Evolutionary conservation across 2,329 filamentous ascomycete genomes (phyloP).

Genomic region (Colletotrichum tropicale): DNA sequence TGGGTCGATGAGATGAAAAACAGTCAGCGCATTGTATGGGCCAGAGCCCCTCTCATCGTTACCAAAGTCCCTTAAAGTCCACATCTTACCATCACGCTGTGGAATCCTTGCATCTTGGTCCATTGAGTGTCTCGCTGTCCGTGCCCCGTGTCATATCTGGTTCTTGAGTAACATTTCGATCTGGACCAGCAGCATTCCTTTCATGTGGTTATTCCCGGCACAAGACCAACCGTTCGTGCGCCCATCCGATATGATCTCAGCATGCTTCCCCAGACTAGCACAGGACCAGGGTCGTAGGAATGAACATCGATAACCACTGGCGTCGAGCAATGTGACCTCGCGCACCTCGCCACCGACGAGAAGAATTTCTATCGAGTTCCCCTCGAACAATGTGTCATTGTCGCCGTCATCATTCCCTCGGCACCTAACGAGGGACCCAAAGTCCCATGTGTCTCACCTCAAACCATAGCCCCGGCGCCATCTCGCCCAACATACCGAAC

Average conservation of each 20-base stretch:
- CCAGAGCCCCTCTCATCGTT: not conserved
- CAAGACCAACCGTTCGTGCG: not conserved
- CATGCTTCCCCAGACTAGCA: not conserved
- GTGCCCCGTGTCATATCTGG: not conserved
- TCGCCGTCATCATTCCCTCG: not conserved
- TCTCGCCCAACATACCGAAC: not conserved
- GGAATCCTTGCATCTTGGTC: not conserved
- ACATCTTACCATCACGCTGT: not conserved
- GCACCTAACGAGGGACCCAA: not conserved
- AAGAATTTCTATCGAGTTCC: not conserved
- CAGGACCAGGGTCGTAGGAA: not conserved
- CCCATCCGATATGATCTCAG: not conserved
- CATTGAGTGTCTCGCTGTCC: not conserved
- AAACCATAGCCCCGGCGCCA: not conserved
- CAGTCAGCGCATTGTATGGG: not conserved
- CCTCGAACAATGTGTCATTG: not conserved
- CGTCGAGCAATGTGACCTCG: not conserved
- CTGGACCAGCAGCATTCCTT: not conserved
- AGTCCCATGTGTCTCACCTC: not conserved
- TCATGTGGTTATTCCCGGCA: not conserved
- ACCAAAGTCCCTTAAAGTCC: not conserved
- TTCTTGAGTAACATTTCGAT: not conserved
- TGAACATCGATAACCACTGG: not conserved
- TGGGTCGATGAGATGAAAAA: not conserved
- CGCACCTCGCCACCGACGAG: not conserved